Evolutionary conservation across 2,329 filamentous ascomycete genomes (phyloP), one percentile per base, ranked within the genome.

Genomic region (Ilyonectria robusta): DNA sequence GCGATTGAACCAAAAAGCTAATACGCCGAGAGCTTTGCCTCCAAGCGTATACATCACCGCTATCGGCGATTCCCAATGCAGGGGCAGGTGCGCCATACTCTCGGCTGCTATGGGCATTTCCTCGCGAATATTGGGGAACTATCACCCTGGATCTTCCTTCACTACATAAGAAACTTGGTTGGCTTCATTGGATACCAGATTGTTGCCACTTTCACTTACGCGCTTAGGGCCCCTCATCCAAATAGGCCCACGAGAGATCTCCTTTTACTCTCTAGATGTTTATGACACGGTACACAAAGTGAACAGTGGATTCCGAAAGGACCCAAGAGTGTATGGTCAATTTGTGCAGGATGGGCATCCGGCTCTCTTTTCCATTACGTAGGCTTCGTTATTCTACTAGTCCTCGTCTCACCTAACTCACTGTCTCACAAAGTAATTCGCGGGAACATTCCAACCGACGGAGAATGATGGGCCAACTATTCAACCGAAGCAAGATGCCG

Each of bases 381-480:
- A 66, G 9, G 67, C 54, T 5, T 2, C 6, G 19, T 3, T 19
- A 1, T 23, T n/a, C 17, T 42, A 7, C 4, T 11, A 26, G 4
- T 35, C 4, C 7, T 60, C 68, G 5, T 70, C 15, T 15, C 2
- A 2, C 13, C 72, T 74, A 19, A 76, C 31, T 37, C 3, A 1
- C 6, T 53, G 7, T 11, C 10, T 10, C 2, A 23, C 9, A 74
- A 73, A 29, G 68, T 15, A 31, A 77, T 19, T 72, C 72, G 2
- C 62, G 67, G 13, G 75, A 78, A 8, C 77, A 78, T 59, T 56
- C 75, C 3, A 75, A 77, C 44, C 61, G 76, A 10, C 69, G 77
- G 51, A 74, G 76, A 15, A 66, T 78, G 3, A 76, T 78, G 69
- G 76, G 74, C 1, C 76, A 77, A 26, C 33, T 78, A 0, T 78